Conservation (phyloP, 2,329 filamentous ascomycete species). For the Colletotrichum spaethianum region DNA sequence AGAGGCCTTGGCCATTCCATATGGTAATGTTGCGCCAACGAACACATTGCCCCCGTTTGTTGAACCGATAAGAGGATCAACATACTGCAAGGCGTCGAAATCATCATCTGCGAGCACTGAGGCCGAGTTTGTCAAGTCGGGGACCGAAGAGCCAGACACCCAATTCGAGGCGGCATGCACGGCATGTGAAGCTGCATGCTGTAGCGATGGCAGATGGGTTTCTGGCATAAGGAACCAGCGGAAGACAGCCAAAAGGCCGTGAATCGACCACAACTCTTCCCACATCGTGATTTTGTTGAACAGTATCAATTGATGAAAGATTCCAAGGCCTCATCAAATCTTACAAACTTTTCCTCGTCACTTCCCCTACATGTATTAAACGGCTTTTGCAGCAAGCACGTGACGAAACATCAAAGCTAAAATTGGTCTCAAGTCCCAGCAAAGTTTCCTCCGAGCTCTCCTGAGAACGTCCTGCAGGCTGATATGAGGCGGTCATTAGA, state of each 20-base stretch:
- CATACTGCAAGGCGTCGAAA: constrained; percentile 48
- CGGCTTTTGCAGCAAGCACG: constrained; percentile 21
- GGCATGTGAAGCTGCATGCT: constrained; percentile 24
- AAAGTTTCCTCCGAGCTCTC: constrained; percentile 22
- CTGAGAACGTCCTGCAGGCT: constrained; percentile 21
- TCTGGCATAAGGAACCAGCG: constrained; percentile 39
- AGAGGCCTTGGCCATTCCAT: constrained; percentile 69
- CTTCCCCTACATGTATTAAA: not conserved
- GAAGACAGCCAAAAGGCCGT: constrained; percentile 29
- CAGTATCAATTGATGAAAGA: not conserved
- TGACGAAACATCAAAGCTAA: constrained; percentile 36
- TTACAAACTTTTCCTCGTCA: not conserved
- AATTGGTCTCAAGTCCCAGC: constrained; percentile 29
- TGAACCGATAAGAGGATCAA: constrained; percentile 59
- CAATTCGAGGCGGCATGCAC: constrained; percentile 23
- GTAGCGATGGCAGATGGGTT: constrained; percentile 30
- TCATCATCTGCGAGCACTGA: constrained; percentile 43
- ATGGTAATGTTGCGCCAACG: constrained; percentile 59
- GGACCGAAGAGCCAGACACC: constrained; percentile 15
- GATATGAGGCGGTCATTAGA: constrained; percentile 11
- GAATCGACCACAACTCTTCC: constrained; percentile 38
- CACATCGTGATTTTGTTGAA: constrained; percentile 27
- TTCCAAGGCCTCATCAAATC: not conserved
- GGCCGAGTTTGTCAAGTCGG: constrained; percentile 24
- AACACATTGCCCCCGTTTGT: constrained; percentile 60